Base-by-base conservation (phyloP, 116 monocot species). In the Phalaenopsis hybrid region DNA sequence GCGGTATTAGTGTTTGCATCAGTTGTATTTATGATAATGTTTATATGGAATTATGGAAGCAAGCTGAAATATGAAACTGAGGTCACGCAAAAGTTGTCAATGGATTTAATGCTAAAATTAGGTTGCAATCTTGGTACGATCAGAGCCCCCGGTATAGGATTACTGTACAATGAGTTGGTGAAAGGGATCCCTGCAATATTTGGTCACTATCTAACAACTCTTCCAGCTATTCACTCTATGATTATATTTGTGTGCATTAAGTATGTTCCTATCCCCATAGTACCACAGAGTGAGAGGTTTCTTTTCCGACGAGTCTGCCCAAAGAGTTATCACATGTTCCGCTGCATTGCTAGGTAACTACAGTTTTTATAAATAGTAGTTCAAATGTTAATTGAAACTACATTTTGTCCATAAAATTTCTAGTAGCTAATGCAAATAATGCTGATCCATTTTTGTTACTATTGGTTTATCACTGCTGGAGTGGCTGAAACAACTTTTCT, bases 211-310 rank as follows among this genome's bases (percentile, higher is more conserved):
- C 85, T 96, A 23, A 44, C 90, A 13, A 89, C 85, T 15, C 93
- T 96, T 18, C 96, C 96, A 0, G 96, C 93, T 50, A 86, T 96
- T 74, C 96, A 96, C 74, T 93, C 93, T 0, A 89, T 86, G 2
- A 85, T 96, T 48, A 88, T 96, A 2, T 92, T 96, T 69, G 93
- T 96, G 41, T 93, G 91, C 88, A 96, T 96, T 63, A 96, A 96
- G 78, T 90, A 90, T 73, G 92, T 96, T 15, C 96, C 96, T 13
- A 81, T 96, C 11, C 93, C 96, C 0, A 73, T 88, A 8, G 96
- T 96, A 52, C 90, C 88, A 11, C 86, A 80, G 74, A 90, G 89
- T 34, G 96, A 96, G 78, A 86, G 96, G 74, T 96, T 93, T 79
- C 79, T 96, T 16, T 96, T 96, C 76, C 83, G 93, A 37, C 85